Base-by-base conservation (phyloP, 441 rosid genomes). In the Hypseocharis bilobata region DNA sequence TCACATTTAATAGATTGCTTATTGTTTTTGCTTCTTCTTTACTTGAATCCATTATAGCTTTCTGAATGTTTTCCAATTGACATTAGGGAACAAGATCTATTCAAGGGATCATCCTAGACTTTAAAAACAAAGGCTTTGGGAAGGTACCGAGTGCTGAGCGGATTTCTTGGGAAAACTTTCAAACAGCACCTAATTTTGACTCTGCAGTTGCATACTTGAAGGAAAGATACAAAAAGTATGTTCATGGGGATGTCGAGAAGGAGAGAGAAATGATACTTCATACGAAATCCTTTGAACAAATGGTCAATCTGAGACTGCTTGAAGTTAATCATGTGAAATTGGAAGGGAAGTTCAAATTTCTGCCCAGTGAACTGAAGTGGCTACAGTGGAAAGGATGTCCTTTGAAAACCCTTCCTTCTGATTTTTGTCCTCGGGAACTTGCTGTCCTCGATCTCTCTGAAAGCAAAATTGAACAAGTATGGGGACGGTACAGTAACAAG, bases 371-470 rank as follows among this genome's bases (percentile, higher is more conserved):
- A 36, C 68, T 87, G 58, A 82, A 75, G 71, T 89, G 96, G 87
- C 80, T 89, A n/a, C 86, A 83, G 45, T 87, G 93, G 93, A 85
- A 76, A 76, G 77, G 78, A 27, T 87, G 89, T 65, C 77, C 83
- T 1, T 25, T 82, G 76, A 64, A 76, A 79, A 63, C 54, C 32
- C 76, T 89, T 36, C 86, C 87, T 29, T 66, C 78, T 51, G 74
- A 80, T 60, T 76, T 75, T 66, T 63, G 26, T 62, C 73, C 76
- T 36, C 11, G 52, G 20, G 45, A 82, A 63, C 85, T 87, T 49
- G 81, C 84, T 45, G 81, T 87, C 64, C 88, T 87, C 68, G 86
- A 87, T 73, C 88, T 89, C 72, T 82, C 88, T 6, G 75, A 75
- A 14, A 84, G 96, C 82, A 44, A 68, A 22, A 75, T 85, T 58